Percentiles rank a stretch among this genome's conserved stretches.
Evolutionary conservation across 2,329 filamentous ascomycete genomes (phyloP).

Genomic region (Leptosphaerulina australis): DNA sequence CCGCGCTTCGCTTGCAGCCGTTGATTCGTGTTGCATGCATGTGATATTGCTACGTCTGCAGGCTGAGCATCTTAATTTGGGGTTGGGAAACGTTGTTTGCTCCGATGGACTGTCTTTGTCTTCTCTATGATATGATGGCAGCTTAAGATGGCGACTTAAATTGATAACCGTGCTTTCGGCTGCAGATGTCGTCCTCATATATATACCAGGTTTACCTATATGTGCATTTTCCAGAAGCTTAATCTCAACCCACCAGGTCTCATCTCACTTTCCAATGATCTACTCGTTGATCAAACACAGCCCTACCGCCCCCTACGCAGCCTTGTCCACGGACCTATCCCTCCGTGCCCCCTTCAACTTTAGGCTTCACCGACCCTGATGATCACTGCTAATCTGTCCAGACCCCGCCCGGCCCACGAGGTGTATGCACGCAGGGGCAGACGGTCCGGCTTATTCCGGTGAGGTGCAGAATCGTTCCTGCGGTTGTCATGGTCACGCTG

Average conservation of each 20-base stretch:
- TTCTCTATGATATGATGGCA: too few relatives aligned
- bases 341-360: neutral
- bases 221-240: neutral
- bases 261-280: neutral
- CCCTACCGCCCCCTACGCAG: slow-evolving; percentile 2
- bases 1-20: slow-evolving; percentile 16
- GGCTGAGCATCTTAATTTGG: neutral
- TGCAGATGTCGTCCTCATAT: too few relatives aligned
- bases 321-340: neutral
- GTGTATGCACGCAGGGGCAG: neutral
- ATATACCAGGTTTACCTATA: neutral
- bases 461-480: slow-evolving; percentile 7
- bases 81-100: too few relatives aligned
- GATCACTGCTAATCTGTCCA: slow-evolving; percentile 8
- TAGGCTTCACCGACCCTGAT: slow-evolving; percentile 9
- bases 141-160: too few relatives aligned
- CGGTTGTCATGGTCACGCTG: neutral
- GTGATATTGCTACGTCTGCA: slow-evolving; percentile 2
- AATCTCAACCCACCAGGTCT: neutral
- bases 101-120: too few relatives aligned
- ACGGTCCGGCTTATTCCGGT: slow-evolving; percentile 6
- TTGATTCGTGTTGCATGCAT: slow-evolving; percentile 2
- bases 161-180: too few relatives aligned
- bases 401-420: slow-evolving; percentile 2
- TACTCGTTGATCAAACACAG: slow-evolving; percentile 1